Conservation (phyloP, 495 filamentous ascomycete genomes). For the Apiosordaria backusii region DNA sequence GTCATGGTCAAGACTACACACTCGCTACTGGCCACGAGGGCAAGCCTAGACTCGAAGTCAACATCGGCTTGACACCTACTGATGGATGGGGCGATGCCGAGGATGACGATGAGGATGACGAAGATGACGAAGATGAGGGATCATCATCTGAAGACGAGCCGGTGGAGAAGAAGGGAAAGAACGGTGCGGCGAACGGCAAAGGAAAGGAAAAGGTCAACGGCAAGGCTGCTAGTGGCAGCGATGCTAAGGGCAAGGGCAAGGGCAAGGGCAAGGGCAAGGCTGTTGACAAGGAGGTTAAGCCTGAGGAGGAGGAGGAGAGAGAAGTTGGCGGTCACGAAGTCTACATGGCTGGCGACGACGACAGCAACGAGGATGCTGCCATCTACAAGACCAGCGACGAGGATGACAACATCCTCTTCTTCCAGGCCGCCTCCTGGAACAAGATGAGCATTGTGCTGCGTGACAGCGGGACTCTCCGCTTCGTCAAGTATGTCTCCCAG, state of each 20-base stretch:
- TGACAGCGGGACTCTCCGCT: slow-evolving; percentile 79
- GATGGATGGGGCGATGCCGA: slow-evolving; percentile 75
- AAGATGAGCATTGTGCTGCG: slow-evolving; percentile 82
- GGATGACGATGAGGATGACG: slow-evolving; percentile 50
- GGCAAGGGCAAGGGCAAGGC: slow-evolving; percentile 30
- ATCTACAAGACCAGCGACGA: slow-evolving; percentile 79
- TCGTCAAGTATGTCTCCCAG: slow-evolving; percentile 92
- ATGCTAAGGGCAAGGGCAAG: slow-evolving; percentile 50
- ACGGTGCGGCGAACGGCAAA: slow-evolving; percentile 34
- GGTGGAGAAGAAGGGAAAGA: slow-evolving; percentile 28
- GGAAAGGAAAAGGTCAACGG: slow-evolving; percentile 48
- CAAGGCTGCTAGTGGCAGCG: slow-evolving; percentile 33
- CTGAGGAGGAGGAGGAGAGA: slow-evolving; percentile 30
- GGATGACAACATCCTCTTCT: slow-evolving; percentile 89
- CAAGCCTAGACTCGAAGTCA: slow-evolving; percentile 80
- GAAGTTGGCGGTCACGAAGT: slow-evolving; percentile 85
- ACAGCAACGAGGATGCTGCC: slow-evolving; percentile 72
- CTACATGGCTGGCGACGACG: slow-evolving; percentile 87
- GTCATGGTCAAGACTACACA: slow-evolving; percentile 84
- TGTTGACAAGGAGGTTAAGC: slow-evolving; percentile 24
- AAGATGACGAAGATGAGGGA: slow-evolving; percentile 39
- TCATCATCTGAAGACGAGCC: slow-evolving; percentile 24
- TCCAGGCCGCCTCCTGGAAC: slow-evolving; percentile 85
- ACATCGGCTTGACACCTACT: slow-evolving; percentile 77
- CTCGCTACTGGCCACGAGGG: slow-evolving; percentile 81